These are phyloP conservation scores for Penicillium simplicissimum DNA, from an alignment of 495 filamentous ascomycete genomes.

Conservation along the genomic window DNA sequence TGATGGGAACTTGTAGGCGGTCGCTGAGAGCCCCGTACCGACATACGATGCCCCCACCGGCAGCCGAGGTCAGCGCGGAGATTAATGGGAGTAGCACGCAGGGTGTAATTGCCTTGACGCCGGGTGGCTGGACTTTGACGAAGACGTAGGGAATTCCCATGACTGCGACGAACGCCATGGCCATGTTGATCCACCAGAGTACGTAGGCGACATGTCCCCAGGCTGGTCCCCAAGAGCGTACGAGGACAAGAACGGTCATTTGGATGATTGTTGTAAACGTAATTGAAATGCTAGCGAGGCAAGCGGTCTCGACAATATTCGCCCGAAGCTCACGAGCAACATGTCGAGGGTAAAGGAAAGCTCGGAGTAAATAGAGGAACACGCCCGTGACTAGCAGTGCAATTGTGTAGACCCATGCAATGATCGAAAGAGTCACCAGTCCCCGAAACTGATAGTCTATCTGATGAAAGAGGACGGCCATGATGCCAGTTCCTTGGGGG, in stretches of 20 bases:
- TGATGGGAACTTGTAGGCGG: slow-evolving; percentile 33
- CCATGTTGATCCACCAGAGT: slow-evolving; percentile 35
- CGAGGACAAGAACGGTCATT: slow-evolving; percentile 18
- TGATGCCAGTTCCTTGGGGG: slow-evolving; percentile 35
- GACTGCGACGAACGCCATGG: slow-evolving; percentile 23
- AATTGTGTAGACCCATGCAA: slow-evolving; percentile 26
- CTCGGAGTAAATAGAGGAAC: slow-evolving; percentile 30
- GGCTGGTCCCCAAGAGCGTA: slow-evolving; percentile 19
- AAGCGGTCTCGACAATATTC: slow-evolving; percentile 32
- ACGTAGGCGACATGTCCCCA: slow-evolving; percentile 27
- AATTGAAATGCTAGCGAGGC: slow-evolving; percentile 36
- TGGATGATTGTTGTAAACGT: slow-evolving; percentile 32
- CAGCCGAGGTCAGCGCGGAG: slow-evolving; percentile 32
- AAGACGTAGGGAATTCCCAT: slow-evolving; percentile 30
- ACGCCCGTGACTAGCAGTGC: slow-evolving; percentile 18
- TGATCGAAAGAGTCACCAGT: slow-evolving; percentile 20
- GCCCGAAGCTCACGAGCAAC: slow-evolving; percentile 23
- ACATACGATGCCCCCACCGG: slow-evolving; percentile 33
- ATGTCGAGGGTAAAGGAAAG: slow-evolving; percentile 28
- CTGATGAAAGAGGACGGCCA: slow-evolving; percentile 29
- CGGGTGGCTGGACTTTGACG: slow-evolving; percentile 32
- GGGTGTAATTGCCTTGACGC: slow-evolving; percentile 22
- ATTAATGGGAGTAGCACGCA: slow-evolving; percentile 31
- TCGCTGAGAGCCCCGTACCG: slow-evolving; percentile 17
- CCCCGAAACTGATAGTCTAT: slow-evolving; percentile 38